These are phyloP conservation scores for Lunasporangiospora selenospora DNA, from an alignment of 192 early-diverging fungal genomes.

Conservation along the genomic window DNA sequence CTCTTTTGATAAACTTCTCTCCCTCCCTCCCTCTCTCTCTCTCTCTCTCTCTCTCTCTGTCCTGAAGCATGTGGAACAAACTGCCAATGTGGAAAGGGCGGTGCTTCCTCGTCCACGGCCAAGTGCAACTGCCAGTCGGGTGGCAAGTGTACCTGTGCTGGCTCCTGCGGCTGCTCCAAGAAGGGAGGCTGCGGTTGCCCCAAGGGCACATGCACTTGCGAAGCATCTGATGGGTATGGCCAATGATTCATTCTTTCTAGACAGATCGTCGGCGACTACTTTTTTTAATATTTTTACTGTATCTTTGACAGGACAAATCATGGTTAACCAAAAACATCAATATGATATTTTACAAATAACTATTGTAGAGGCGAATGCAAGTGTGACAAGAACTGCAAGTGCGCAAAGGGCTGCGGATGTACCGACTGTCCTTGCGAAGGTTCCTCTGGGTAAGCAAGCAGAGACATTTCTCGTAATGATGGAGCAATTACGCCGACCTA, in stretches of 20 bases:
- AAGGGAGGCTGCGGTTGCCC: conserved; percentile 37
- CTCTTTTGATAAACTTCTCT: background rate
- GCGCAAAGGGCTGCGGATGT: conserved; percentile 10
- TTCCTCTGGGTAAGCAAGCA: too few relatives aligned
- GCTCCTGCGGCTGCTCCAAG: conserved; percentile 24
- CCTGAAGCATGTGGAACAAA: conserved; percentile 29
- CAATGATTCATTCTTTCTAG: too few relatives aligned
- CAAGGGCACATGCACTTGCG: background rate
- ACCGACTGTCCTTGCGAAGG: conserved; percentile 26
- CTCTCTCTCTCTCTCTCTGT: background rate
- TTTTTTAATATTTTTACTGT: too few relatives aligned
- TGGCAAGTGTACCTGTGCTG: conserved; percentile 29
- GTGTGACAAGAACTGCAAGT: conserved; percentile 15
- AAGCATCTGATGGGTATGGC: too few relatives aligned
- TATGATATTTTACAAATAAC: too few relatives aligned
- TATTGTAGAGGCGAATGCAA: conserved; percentile 18
- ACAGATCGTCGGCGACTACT: too few relatives aligned
- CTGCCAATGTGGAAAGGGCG: conserved; percentile 45
- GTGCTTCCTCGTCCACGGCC: conserved; percentile 4
- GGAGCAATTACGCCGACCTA: too few relatives aligned
- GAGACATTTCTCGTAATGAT: too few relatives aligned
- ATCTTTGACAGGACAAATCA: too few relatives aligned
- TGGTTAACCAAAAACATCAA: too few relatives aligned
- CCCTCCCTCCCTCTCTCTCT: background rate
- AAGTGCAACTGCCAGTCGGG: conserved; percentile 35